These are phyloP conservation scores for Westerdykella ornata DNA, from an alignment of 2,329 filamentous ascomycete genomes.

Conservation along the genomic window DNA sequence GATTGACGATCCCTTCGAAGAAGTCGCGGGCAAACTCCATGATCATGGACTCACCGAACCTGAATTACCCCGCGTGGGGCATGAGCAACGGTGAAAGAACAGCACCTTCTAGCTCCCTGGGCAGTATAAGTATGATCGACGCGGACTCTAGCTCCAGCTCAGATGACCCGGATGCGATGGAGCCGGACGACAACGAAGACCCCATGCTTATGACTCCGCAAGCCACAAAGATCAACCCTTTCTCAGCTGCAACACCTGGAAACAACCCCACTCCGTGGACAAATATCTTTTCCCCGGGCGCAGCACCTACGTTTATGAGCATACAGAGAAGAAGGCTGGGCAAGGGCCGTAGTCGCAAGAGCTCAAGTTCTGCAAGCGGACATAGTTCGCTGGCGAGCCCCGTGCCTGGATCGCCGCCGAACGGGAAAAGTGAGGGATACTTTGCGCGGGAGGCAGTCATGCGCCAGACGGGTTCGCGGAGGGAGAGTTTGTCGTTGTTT, in stretches of 20 bases:
- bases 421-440: conserved; percentile 49
- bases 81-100: conserved; percentile 50
- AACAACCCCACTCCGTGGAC: conserved; percentile 58
- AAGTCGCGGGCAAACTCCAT: conserved; percentile 39
- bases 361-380: conserved; percentile 62
- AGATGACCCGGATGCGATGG: conserved; percentile 48
- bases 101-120: conserved; percentile 64
- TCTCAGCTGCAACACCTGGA: conserved; percentile 26
- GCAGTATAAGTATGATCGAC: conserved; percentile 70
- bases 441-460: conserved; percentile 48
- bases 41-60: conserved; percentile 58
- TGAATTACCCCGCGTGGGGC: conserved; percentile 57
- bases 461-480: conserved; percentile 51
- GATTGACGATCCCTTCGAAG: conserved; percentile 53
- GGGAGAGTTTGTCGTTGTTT: conserved; percentile 85
- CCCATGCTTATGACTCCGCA: conserved; percentile 79
- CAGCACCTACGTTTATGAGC: conserved; percentile 69
- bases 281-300: conserved; percentile 57
- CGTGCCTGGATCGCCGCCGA: conserved; percentile 72
- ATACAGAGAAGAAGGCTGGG: conserved; percentile 60
- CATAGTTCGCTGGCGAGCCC: conserved; percentile 61
- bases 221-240: conserved; percentile 53
- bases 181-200: conserved; percentile 51
- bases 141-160: conserved; percentile 68
- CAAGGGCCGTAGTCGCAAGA: conserved; percentile 56